A percentile compares a stretch with the other conserved stretches of the same genome.
Evolutionary conservation across 371 early-diverging fungal species (phyloP).

Genomic region (Mortierella sp.): DNA sequence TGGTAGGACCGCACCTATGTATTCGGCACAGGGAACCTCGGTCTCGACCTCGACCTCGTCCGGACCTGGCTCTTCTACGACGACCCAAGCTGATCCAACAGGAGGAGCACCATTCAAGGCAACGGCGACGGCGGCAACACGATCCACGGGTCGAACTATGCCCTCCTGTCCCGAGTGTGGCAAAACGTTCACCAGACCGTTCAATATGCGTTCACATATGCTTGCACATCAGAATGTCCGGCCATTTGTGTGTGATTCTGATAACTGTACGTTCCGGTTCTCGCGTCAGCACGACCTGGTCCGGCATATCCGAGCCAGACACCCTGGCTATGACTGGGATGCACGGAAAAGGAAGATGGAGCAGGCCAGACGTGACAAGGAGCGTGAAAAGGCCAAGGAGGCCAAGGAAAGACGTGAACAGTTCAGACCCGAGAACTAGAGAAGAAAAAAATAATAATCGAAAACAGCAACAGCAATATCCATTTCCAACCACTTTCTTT

Average conservation of each 20-base stretch:
- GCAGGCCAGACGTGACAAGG: neutral
- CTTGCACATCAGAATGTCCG: slow-evolving; percentile 9
- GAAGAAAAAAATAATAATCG: neutral
- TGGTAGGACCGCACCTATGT: too few species aligned
- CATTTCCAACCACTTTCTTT: neutral
- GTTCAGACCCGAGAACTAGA: neutral
- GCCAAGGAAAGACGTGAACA: neutral
- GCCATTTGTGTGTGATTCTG: slow-evolving; percentile 11
- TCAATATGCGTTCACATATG: slow-evolving; percentile 26
- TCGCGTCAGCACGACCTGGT: slow-evolving; percentile 17
- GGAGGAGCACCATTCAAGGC: neutral
- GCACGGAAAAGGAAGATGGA: neutral
- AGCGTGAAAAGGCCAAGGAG: slow-evolving; percentile 13
- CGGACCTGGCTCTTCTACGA: neutral
- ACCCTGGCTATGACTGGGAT: slow-evolving; percentile 4
- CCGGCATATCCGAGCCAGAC: slow-evolving; percentile 17
- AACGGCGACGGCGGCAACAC: neutral
- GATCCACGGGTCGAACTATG: neutral
- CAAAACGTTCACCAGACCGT: slow-evolving; percentile 16
- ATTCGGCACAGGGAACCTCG: too few species aligned
- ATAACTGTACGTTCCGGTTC: slow-evolving; percentile 8
- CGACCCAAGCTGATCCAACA: neutral
- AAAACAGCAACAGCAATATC: neutral
- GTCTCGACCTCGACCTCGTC: too few species aligned
- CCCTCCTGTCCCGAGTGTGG: slow-evolving; percentile 3